Conservation (phyloP, 1,284 basidiomycete genomes). For the Ganoderma leucocontextum region DNA sequence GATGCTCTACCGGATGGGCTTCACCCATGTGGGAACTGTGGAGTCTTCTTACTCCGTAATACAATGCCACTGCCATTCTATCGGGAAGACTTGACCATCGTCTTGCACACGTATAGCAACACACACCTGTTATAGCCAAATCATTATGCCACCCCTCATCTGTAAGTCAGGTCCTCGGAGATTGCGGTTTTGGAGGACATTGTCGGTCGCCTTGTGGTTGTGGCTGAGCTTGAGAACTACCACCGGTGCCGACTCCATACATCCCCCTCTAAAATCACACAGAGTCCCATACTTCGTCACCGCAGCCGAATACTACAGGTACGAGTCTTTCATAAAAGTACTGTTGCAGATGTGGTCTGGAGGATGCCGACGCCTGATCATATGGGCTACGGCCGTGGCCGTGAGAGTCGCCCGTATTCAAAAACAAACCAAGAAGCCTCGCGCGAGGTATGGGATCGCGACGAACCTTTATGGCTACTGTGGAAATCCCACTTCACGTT, state of each 20-base stretch:
- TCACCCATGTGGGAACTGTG: constrained; percentile 19
- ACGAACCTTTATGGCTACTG: neutral
- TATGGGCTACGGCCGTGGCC: neutral
- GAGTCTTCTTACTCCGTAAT: constrained; percentile 25
- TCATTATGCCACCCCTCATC: neutral
- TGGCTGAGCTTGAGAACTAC: neutral
- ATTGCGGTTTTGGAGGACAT: neutral
- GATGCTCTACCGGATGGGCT: constrained; percentile 7
- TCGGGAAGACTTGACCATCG: constrained; percentile 19
- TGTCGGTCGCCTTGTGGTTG: neutral
- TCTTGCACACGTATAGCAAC: constrained; percentile 7
- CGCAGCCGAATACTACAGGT: neutral
- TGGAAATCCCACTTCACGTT: neutral
- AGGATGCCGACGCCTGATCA: neutral
- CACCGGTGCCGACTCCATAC: neutral
- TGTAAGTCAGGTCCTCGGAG: neutral
- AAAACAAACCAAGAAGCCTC: neutral
- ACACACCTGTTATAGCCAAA: neutral
- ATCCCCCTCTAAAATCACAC: neutral
- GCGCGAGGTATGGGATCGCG: neutral
- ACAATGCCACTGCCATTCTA: constrained; percentile 11
- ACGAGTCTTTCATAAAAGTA: neutral
- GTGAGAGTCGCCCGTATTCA: neutral
- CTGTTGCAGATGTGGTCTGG: neutral
- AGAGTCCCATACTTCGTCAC: constrained; percentile 1